These are phyloP conservation scores for Pisolithus sp. DNA, from an alignment of 768 basidiomycete genomes.

Conservation along the genomic window DNA sequence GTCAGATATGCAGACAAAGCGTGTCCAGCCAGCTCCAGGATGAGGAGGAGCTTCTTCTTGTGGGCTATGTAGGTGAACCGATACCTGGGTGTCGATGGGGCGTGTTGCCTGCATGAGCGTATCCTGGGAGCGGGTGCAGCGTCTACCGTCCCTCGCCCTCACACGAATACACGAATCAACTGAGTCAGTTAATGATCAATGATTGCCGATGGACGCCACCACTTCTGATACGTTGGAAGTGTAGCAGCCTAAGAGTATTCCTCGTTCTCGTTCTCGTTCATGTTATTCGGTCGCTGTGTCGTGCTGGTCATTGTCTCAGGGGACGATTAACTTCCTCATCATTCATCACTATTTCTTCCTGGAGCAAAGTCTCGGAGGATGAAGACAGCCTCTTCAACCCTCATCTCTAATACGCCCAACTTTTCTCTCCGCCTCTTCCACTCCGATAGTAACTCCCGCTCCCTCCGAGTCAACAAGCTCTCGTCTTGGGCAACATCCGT, in stretches of 20 bases:
- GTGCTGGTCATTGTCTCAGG: too few relatives aligned
- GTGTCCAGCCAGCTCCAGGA: constrained; percentile 28
- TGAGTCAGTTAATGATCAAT: too few relatives aligned
- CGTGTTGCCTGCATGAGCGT: background rate
- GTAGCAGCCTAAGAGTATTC: too few relatives aligned
- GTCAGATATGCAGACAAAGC: constrained; percentile 32
- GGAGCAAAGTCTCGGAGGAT: constrained; percentile 74
- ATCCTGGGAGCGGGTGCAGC: background rate
- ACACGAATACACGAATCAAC: background rate
- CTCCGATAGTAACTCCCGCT: constrained; percentile 65
- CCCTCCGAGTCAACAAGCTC: constrained; percentile 60
- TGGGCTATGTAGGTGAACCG: constrained; percentile 15
- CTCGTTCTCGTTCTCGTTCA: too few relatives aligned
- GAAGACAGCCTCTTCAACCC: constrained; percentile 86
- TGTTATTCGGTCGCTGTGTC: too few relatives aligned
- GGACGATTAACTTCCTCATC: constrained; percentile 5
- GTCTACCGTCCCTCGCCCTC: background rate
- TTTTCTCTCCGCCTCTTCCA: constrained; percentile 74
- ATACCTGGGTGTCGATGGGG: constrained; percentile 2
- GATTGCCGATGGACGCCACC: too few relatives aligned
- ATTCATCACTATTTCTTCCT: constrained; percentile 43
- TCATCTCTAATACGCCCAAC: constrained; percentile 72
- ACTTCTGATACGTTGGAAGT: too few relatives aligned
- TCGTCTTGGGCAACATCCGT: constrained; percentile 80
- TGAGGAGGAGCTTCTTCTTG: constrained; percentile 20